Base-by-base conservation (phyloP, 2,329 filamentous ascomycete genomes). In the Aspergillus novofumigatus region DNA sequence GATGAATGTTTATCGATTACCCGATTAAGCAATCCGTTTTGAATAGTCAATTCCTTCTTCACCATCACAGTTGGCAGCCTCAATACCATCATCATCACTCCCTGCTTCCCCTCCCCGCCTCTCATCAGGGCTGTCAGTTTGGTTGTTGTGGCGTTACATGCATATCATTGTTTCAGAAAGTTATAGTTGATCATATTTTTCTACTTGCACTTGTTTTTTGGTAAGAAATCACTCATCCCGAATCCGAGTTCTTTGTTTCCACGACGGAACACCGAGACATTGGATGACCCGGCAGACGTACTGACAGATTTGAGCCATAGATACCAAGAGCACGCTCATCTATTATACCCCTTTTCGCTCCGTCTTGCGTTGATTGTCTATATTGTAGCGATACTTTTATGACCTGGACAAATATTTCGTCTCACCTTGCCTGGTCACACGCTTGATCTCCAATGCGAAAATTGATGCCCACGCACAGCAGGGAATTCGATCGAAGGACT, bases 1-100 rank as follows among this genome's bases (percentile, higher is more conserved):
- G 58, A 55, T 59, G 59, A 60, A 57, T 74, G 73, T 75, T 75
- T 75, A 75, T 72, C 65, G 67, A 70, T 75, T 75, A 63, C 72
- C 68, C 48, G 28, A 65, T 72, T 47, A 59, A 67, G 72, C 45
- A 73, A 65, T 60, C 53, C 62, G 64, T 65, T 67, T 60, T 49
- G 57, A 55, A 57, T 53, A 56, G 55, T 66, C 61, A 65, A 60
- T 63, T 63, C 60, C 62, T 65, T 47, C 47, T 66, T 64, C 56
- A 58, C 65, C 14, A 38, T 63, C 49, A 67, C 62, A 64, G 61
- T 70, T 65, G 66, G 32, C 14, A 38, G 14, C 32, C 14, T 38
- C 32, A 38, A 17, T 17, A 38, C 5, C 14, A 38, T 17, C 55
- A 64, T 68, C 63, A 57, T 53, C 65, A 56, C 53, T 55, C 44